Conservation (phyloP, 805 yeast species). For the Saturnispora halmiae region DNA sequence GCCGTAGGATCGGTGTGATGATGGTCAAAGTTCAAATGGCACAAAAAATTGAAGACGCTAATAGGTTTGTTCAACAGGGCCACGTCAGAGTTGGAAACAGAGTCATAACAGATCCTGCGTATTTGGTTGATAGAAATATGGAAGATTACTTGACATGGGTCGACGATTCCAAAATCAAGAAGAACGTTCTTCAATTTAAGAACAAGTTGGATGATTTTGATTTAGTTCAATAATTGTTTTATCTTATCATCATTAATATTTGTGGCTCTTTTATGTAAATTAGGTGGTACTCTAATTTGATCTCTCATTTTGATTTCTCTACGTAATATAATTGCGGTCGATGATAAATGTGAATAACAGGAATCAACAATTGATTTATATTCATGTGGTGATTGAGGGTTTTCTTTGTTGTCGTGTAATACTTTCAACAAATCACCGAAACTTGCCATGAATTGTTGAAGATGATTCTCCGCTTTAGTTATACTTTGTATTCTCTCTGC, state of each 20-base stretch:
- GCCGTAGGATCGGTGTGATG: conserved; percentile 88
- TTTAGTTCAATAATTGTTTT: conserved; percentile 33
- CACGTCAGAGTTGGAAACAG: conserved; percentile 97
- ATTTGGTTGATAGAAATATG: conserved; percentile 82
- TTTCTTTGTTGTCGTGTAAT: conserved; percentile 25
- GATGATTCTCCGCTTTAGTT: conserved; percentile 40
- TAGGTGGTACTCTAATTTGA: conserved; percentile 53
- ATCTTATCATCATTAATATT: conserved; percentile 54
- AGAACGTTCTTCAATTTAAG: conserved; percentile 78
- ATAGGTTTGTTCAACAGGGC: conserved; percentile 90
- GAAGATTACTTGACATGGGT: conserved; percentile 98
- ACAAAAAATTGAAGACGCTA: conserved; percentile 78
- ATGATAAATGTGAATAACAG: conserved; percentile 48
- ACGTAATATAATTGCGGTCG: conserved; percentile 50
- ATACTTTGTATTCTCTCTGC: conserved; percentile 45
- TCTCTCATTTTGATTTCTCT: conserved; percentile 58
- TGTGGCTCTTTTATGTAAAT: conserved; percentile 62
- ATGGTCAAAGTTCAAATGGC: conserved; percentile 95
- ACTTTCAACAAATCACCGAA: conserved; percentile 40
- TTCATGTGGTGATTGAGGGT: conserved; percentile 26
- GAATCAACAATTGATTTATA: conserved; percentile 37
- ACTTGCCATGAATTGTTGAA: conserved; percentile 43
- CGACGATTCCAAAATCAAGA: conserved; percentile 88
- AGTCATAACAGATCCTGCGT: conserved; percentile 92
- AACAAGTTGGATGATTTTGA: conserved; percentile 59